These are phyloP conservation scores for Talaromyces piceae DNA, from an alignment of 2,329 filamentous ascomycete genomes.

Conservation along the genomic window DNA sequence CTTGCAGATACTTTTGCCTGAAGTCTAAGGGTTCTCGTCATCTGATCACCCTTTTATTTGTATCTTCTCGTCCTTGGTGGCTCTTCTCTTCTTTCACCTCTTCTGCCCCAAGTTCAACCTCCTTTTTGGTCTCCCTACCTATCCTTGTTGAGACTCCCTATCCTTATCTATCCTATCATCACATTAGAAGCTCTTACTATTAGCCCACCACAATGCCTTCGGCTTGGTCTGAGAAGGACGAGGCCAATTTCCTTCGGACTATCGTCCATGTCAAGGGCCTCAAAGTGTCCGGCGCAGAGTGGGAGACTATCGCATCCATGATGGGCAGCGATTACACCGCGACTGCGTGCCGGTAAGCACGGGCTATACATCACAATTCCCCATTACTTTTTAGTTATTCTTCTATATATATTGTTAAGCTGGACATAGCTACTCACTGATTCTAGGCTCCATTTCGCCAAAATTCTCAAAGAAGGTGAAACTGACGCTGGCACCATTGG, in stretches of 20 bases:
- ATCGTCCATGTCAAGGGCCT: neutral
- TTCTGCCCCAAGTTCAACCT: neutral
- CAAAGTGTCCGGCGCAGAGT: neutral
- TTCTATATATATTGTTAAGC: neutral
- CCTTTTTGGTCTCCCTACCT: neutral
- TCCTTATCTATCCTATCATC: neutral
- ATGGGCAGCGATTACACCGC: neutral
- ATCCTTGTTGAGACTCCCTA: neutral
- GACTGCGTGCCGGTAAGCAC: neutral
- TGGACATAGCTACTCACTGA: neutral
- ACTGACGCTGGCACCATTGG: neutral
- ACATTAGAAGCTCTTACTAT: neutral
- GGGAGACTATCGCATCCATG: neutral
- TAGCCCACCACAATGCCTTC: neutral
- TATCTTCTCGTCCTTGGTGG: neutral
- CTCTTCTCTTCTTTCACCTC: neutral
- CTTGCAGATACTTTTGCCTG: constrained; percentile 4
- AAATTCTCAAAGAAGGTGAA: neutral
- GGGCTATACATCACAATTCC: neutral
- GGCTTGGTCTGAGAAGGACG: neutral
- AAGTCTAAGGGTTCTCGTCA: too few species aligned
- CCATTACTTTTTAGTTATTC: too few species aligned
- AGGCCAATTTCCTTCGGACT: neutral
- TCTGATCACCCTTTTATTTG: neutral
- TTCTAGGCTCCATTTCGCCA: constrained; percentile 1